These are phyloP conservation scores for Lentinula boryana DNA, from an alignment of 768 basidiomycete species.

Conservation along the genomic window DNA sequence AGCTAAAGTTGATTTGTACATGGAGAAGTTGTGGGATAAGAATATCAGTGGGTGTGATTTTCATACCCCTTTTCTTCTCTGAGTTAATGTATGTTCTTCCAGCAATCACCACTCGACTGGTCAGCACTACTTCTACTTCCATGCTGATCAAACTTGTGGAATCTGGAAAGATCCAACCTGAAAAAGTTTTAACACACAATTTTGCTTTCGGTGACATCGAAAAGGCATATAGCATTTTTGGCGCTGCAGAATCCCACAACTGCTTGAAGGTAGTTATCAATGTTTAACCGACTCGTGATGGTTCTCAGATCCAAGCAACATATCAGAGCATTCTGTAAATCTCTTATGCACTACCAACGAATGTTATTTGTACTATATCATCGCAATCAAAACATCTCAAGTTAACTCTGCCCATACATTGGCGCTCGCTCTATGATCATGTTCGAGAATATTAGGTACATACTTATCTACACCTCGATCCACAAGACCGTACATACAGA, in stretches of 20 bases:
- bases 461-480: background rate
- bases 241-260: conserved; percentile 13
- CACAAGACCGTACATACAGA: background rate
- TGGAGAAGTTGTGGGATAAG: conserved; percentile 18
- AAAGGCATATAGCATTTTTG: conserved; percentile 16
- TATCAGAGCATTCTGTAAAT: no score
- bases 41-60: conserved; percentile 14
- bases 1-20: conserved; percentile 13
- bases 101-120: conserved; percentile 18
- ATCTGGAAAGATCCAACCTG: conserved; percentile 13
- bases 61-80: background rate
- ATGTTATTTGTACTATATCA: no score
- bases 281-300: conserved; percentile 4
- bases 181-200: conserved; percentile 13
- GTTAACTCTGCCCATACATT: no score
- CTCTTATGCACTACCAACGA: no score
- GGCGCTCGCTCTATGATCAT: no score
- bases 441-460: background rate
- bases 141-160: conserved; percentile 16
- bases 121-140: conserved; percentile 12
- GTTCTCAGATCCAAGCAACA: no score
- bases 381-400: no score
- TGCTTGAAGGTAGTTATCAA: conserved; percentile 18
- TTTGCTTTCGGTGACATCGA: conserved; percentile 14
- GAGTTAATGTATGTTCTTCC: background rate